phyloP scores from a whole-genome alignment of 225 moss, liverwort and hornwort species.

The Polytrichum formosum region DNA sequence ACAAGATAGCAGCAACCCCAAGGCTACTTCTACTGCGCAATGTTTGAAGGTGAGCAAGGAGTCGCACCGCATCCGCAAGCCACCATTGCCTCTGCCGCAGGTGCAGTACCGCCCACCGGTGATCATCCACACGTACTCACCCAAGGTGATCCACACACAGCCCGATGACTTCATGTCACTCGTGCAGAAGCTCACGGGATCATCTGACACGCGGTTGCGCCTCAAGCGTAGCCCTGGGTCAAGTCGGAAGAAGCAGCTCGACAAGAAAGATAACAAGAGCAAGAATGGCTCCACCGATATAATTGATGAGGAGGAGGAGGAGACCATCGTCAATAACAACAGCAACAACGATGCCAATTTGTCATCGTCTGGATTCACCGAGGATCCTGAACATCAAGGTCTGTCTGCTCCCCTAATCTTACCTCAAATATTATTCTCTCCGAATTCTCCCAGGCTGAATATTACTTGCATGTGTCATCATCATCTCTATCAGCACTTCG shows the following conservation, averaged over 20 bases:
- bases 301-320: too few relatives aligned
- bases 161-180: constrained; percentile 66
- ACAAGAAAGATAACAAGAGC: too few relatives aligned
- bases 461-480: too few relatives aligned
- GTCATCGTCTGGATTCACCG: too few relatives aligned
- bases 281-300: too few relatives aligned
- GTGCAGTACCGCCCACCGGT: constrained; percentile 86
- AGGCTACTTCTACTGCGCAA: too few relatives aligned
- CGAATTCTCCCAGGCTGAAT: too few relatives aligned
- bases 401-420: background rate
- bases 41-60: constrained; percentile 37
- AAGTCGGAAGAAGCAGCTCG: constrained; percentile 2
- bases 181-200: constrained; percentile 80
- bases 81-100: constrained; percentile 53
- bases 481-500: too few relatives aligned
- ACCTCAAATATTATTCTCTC: background rate
- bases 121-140: constrained; percentile 73
- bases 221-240: constrained; percentile 19
- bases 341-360: too few relatives aligned
- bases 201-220: constrained; percentile 31
- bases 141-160: constrained; percentile 69
- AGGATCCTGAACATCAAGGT: too few relatives aligned
- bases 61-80: constrained; percentile 57
- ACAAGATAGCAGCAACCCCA: too few relatives aligned
- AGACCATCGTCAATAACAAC: too few relatives aligned